phyloP scores from a whole-genome alignment of 1,284 basidiomycete genomes.

The Porodaedalea pini region DNA sequence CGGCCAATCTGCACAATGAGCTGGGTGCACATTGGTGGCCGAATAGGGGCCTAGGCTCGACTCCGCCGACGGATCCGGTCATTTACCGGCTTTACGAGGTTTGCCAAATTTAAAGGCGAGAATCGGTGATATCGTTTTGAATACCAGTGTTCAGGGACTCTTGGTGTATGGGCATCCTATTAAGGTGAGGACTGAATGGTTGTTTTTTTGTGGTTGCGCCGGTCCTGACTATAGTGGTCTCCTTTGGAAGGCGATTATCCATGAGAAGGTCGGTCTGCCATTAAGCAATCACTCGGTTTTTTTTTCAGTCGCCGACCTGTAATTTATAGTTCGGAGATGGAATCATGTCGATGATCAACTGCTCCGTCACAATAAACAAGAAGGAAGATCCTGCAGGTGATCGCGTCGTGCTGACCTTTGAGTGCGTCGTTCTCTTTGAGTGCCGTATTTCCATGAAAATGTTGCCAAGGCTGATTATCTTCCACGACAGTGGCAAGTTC shows the following conservation, averaged over 20 bases:
- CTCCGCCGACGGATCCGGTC: conserved; percentile 76
- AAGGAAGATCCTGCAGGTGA: conserved; percentile 82
- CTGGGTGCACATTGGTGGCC: conserved; percentile 72
- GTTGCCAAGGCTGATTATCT: neutral
- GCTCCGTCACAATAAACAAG: conserved; percentile 67
- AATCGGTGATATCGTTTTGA: neutral
- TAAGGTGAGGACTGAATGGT: conserved; percentile 45
- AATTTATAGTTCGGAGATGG: conserved; percentile 75
- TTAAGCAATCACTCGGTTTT: neutral
- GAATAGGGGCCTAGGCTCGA: conserved; percentile 61
- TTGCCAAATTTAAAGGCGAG: conserved; percentile 13
- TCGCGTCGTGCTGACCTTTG: conserved; percentile 77
- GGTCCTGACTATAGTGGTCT: neutral
- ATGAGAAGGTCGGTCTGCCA: conserved; percentile 64
- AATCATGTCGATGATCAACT: conserved; percentile 91
- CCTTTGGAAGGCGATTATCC: conserved; percentile 62
- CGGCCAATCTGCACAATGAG: conserved; percentile 39
- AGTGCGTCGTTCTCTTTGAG: conserved; percentile 47
- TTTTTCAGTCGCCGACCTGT: neutral
- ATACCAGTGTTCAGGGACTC: conserved; percentile 45
- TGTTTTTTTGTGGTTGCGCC: neutral
- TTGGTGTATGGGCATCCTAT: conserved; percentile 80
- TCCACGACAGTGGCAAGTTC: conserved; percentile 59
- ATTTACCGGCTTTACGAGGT: conserved; percentile 86
- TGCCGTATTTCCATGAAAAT: neutral